phyloP scores from a whole-genome alignment of 345 rosid species.

The Anastatica hierochuntica region DNA sequence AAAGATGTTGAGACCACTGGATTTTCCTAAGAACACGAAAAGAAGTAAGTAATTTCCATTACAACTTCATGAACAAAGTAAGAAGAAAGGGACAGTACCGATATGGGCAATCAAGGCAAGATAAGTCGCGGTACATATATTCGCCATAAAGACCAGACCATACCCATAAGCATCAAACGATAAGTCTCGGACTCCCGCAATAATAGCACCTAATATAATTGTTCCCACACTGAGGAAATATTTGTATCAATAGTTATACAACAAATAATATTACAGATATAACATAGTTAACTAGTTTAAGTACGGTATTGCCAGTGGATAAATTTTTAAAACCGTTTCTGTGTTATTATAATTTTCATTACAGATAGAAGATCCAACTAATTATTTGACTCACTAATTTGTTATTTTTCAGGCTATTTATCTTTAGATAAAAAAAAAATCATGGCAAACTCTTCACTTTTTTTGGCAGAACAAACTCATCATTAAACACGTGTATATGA shows the following conservation, averaged over 20 bases:
- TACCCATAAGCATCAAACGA: constrained; percentile 69
- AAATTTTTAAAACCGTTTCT: no score
- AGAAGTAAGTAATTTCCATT: not conserved
- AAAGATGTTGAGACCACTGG: constrained; percentile 13
- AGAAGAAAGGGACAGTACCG: constrained; percentile 9
- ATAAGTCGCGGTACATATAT: constrained; percentile 60
- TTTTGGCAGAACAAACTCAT: no score
- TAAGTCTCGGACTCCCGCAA: constrained; percentile 70
- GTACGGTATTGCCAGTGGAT: no score
- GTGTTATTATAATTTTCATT: no score
- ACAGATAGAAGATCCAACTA: no score
- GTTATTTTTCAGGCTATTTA: no score
- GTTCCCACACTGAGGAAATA: constrained; percentile 55
- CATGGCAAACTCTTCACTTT: no score
- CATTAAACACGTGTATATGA: no score
- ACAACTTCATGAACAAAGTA: not conserved
- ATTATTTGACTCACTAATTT: no score
- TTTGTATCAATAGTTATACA: not conserved
- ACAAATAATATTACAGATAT: no score
- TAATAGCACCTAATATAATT: constrained; percentile 48
- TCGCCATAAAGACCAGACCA: constrained; percentile 56
- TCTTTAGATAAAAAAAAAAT: no score
- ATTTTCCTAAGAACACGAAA: not conserved
- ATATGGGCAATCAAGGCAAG: constrained; percentile 56
- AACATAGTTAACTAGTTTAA: no score